Base-by-base conservation (phyloP, 139 green algal species). In the Chlorella ohadii region DNA sequence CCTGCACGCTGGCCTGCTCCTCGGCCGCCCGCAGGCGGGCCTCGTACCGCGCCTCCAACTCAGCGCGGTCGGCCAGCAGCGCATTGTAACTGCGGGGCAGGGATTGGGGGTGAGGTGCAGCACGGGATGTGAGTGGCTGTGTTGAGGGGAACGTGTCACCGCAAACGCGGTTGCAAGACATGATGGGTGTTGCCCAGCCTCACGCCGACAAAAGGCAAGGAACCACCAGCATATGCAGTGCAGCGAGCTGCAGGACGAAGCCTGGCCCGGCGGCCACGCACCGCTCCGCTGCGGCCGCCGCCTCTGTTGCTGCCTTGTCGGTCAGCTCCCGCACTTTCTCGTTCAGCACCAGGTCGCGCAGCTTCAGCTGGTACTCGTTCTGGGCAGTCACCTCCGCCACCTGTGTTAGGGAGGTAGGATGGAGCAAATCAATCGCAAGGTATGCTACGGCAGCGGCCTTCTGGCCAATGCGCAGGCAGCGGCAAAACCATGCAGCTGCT, bases 351-450 rank as follows among this genome's bases (percentile, higher is more conserved):
- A 97, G 89, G 81, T 98, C 94, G 84, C 98, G 97, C 41, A 98
- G 91, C 51, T 95, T 91, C 78, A 98, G 91, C 90, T 98, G 93
- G 88, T 98, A 98, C 91, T 98, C 94, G 64, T 94, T 97, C 83
- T 97, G 93, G 87, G 97, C 95, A 0, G 91, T 95, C 65, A 98
- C 88, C 92, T 98, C 95, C 16, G 93, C 93, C 41, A 98, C 95
- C 85, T 95, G 91, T n/a, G 65, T 0, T 25, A 25, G 41, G 39
- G 7, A 12, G 66, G 66, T 9, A 47, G 70, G 70, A 51, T 61
- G 27, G 4, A n/a, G n/a, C n/a, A n/a, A n/a, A n/a, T n/a, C n/a
- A n/a, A n/a, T n/a, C n/a, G n/a, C n/a, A n/a, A n/a, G n/a, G n/a
- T n/a, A n/a, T n/a, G n/a, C n/a, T n/a, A n/a, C n/a, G n/a, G n/a